Evolutionary conservation across 1,284 basidiomycete genomes (phyloP).

Genomic region (Trichosporon coremiiforme): DNA sequence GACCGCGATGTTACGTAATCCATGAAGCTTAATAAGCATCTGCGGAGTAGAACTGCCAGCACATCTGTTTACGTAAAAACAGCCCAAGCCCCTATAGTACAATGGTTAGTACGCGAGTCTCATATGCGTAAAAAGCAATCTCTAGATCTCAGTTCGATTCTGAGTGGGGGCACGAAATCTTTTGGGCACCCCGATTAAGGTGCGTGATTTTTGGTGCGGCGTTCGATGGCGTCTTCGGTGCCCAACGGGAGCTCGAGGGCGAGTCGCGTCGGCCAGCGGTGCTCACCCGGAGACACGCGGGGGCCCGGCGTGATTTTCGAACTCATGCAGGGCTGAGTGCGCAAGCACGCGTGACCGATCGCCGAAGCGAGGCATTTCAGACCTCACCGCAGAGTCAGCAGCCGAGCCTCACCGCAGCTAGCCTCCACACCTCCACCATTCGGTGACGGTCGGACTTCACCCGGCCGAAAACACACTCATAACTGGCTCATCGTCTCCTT

Average conservation of each 20-base stretch:
- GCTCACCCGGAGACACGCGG: neutral
- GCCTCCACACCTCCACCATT: neutral
- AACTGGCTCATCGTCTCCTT: neutral
- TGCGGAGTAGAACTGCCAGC: neutral
- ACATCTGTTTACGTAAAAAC: neutral
- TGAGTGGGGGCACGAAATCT: slow-evolving; percentile 14
- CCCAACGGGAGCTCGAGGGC: neutral
- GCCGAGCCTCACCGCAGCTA: neutral
- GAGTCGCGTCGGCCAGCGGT: neutral
- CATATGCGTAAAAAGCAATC: neutral
- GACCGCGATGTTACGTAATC: no score
- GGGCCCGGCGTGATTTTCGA: neutral
- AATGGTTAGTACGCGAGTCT: slow-evolving; percentile 19
- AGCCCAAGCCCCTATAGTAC: slow-evolving; percentile 9
- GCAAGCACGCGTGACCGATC: neutral
- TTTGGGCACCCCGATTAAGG: neutral
- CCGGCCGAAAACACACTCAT: slow-evolving; percentile 11
- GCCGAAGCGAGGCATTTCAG: slow-evolving; percentile 12
- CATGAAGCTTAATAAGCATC: no score
- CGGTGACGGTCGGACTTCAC: slow-evolving; percentile 10
- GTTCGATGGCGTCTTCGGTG: neutral
- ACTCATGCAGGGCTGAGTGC: neutral
- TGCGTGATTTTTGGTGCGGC: neutral
- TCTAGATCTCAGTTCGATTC: slow-evolving; percentile 20
- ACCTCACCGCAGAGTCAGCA: neutral